Percentiles rank a stretch among this genome's conserved stretches.
Evolutionary conservation across 2,329 filamentous ascomycete species (phyloP).

Genomic region (Tolypocladium tundrense): DNA sequence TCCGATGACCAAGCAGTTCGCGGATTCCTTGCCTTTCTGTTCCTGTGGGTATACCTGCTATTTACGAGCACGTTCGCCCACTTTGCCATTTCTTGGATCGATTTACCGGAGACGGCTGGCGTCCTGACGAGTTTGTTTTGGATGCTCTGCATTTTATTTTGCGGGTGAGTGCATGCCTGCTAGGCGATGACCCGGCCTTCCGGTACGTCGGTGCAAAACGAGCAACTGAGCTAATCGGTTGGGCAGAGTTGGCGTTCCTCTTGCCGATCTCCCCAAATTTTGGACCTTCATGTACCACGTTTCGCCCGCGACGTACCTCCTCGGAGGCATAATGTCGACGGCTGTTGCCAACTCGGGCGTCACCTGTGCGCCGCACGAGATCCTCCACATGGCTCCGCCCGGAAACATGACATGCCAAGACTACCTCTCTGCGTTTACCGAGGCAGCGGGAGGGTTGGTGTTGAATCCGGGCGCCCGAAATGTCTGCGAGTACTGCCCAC

Average conservation of each 20-base stretch:
- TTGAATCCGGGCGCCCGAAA: conserved; percentile 33
- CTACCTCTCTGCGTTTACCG: conserved; percentile 46
- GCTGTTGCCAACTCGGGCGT: conserved; percentile 59
- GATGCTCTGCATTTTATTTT: conserved; percentile 64
- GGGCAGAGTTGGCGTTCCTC: conserved; percentile 52
- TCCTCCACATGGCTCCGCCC: conserved; percentile 54
- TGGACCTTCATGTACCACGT: conserved; percentile 76
- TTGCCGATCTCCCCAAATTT: conserved; percentile 55
- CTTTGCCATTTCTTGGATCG: conserved; percentile 66
- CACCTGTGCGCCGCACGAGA: conserved; percentile 59
- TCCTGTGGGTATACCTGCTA: conserved; percentile 64
- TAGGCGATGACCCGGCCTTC: no score
- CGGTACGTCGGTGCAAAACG: no score
- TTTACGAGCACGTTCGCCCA: conserved; percentile 75
- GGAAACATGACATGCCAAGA: conserved; percentile 44
- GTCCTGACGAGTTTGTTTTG: conserved; percentile 70
- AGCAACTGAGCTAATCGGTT: no score
- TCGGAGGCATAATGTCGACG: conserved; percentile 59
- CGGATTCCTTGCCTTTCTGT: conserved; percentile 69
- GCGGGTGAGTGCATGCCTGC: conserved; percentile 18
- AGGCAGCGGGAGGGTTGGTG: conserved; percentile 40
- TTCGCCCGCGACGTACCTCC: conserved; percentile 76
- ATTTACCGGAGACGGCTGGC: conserved; percentile 63
- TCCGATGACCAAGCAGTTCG: conserved; percentile 55
- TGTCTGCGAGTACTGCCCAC: conserved; percentile 45